Evolutionary conservation across 2,329 filamentous ascomycete species (phyloP).

Genomic region (Aureobasidium sp.): DNA sequence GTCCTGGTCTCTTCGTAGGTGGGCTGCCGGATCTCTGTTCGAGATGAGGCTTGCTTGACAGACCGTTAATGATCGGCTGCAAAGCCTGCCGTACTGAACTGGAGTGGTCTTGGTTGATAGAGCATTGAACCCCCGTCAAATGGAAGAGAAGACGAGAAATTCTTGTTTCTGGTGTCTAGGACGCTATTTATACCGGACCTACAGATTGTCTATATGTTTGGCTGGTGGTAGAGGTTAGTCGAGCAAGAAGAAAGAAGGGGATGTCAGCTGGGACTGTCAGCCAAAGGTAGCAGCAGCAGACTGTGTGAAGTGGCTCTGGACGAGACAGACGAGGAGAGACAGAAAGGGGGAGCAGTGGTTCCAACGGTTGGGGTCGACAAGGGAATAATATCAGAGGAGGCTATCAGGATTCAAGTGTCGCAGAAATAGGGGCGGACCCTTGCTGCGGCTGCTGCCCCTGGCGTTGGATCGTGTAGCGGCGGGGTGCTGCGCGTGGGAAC

Average conservation of each 20-base stretch:
- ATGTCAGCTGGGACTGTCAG: background rate
- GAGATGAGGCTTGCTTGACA: no score
- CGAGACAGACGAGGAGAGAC: background rate
- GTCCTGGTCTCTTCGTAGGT: no score
- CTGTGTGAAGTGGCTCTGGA: background rate
- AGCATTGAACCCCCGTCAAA: no score
- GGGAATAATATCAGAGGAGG: no score
- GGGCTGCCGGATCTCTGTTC: no score
- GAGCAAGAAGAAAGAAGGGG: background rate
- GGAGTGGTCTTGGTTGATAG: no score
- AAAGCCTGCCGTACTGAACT: no score
- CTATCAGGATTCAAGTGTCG: no score
- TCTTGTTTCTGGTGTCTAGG: background rate
- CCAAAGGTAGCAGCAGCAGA: background rate
- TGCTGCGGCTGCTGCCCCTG: background rate
- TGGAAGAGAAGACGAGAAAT: background rate
- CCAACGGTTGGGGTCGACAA: background rate
- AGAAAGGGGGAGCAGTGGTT: background rate
- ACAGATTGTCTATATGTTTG: no score
- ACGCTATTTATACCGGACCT: no score
- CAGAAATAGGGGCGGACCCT: background rate
- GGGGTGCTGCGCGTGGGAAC: background rate
- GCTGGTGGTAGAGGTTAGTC: background rate
- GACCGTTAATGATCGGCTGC: no score
- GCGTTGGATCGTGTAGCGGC: background rate